A percentile compares a stretch with the other conserved stretches of the same genome.
These are phyloP conservation scores for Schoenoplectus triqueter DNA, from an alignment of 202 grass and related monocot genomes.

Conservation along the genomic window DNA sequence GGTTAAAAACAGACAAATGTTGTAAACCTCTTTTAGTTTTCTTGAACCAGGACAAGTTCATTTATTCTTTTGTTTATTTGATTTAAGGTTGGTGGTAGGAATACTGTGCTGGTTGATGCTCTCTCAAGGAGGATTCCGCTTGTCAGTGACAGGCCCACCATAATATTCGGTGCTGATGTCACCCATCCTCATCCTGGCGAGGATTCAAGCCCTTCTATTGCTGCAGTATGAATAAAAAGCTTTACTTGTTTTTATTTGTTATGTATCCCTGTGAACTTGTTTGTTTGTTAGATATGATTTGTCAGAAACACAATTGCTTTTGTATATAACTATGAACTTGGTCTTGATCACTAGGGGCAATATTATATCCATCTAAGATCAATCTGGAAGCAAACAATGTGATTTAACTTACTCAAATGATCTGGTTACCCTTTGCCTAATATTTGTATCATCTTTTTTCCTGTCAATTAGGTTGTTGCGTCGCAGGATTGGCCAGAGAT, in stretches of 20 bases:
- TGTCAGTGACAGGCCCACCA: conserved; percentile 83
- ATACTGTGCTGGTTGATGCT: conserved; percentile 83
- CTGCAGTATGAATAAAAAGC: conserved; percentile 56
- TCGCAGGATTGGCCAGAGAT: conserved; percentile 96
- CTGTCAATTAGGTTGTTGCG: conserved; percentile 69
- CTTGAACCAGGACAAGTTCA: conserved; percentile 22
- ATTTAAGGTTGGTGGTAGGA: conserved; percentile 79
- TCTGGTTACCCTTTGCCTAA: background rate
- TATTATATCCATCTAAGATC: conserved; percentile 11
- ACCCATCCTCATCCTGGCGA: conserved; percentile 96
- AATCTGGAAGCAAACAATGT: conserved; percentile 8
- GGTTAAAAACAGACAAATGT: conserved; percentile 39
- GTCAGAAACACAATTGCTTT: conserved; percentile 5
- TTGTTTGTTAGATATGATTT: background rate
- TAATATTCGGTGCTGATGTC: conserved; percentile 94
- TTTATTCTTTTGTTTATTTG: conserved; percentile 11
- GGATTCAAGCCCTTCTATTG: conserved; percentile 92
- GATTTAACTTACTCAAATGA: conserved; percentile 1
- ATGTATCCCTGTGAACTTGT: background rate
- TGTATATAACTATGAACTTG: conserved; percentile 26
- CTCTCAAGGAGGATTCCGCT: conserved; percentile 71
- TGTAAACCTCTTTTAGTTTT: background rate
- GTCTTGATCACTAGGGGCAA: background rate
- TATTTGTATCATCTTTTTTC: background rate
- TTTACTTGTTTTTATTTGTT: conserved; percentile 10